Conservation (phyloP, 352 stramenopile genomes). For the Bremia lactucae region DNA sequence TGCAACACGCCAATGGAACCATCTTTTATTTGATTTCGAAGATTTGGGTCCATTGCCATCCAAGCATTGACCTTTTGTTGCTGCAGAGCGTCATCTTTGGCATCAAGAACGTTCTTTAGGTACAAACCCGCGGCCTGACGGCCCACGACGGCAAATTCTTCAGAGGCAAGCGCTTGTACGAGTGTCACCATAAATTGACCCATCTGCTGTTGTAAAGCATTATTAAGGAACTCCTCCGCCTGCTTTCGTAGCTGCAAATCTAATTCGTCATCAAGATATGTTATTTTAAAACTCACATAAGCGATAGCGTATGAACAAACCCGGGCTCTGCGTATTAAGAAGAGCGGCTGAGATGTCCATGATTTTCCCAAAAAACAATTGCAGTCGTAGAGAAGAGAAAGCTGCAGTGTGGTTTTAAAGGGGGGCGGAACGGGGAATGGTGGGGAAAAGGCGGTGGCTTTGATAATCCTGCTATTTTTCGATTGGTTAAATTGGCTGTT, state of each 20-base stretch:
- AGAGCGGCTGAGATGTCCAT: conserved; percentile 80
- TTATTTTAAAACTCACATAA: background rate
- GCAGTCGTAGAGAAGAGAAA: background rate
- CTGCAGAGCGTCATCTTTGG: conserved; percentile 75
- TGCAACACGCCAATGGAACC: conserved; percentile 49
- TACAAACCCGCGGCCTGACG: conserved; percentile 75
- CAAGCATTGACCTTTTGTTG: conserved; percentile 69
- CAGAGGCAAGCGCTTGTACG: conserved; percentile 59
- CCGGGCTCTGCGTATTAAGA: conserved; percentile 69
- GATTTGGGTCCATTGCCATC: conserved; percentile 57
- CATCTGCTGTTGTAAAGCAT: conserved; percentile 69
- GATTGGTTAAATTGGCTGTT: conserved; percentile 1
- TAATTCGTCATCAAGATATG: conserved; percentile 12
- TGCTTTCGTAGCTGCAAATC: conserved; percentile 66
- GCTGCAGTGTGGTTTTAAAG: background rate
- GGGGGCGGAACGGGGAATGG: conserved; percentile 21
- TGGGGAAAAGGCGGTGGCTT: conserved; percentile 22
- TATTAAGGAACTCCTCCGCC: conserved; percentile 77
- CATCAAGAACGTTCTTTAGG: conserved; percentile 81
- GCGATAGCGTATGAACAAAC: conserved; percentile 14
- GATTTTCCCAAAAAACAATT: conserved; percentile 4
- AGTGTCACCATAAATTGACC: conserved; percentile 79
- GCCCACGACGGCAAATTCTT: conserved; percentile 68
- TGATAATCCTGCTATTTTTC: background rate
- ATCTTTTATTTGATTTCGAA: conserved; percentile 76